phyloP scores from a whole-genome alignment of 139 green algal genomes.

The Chlorokybus atmophyticus region DNA sequence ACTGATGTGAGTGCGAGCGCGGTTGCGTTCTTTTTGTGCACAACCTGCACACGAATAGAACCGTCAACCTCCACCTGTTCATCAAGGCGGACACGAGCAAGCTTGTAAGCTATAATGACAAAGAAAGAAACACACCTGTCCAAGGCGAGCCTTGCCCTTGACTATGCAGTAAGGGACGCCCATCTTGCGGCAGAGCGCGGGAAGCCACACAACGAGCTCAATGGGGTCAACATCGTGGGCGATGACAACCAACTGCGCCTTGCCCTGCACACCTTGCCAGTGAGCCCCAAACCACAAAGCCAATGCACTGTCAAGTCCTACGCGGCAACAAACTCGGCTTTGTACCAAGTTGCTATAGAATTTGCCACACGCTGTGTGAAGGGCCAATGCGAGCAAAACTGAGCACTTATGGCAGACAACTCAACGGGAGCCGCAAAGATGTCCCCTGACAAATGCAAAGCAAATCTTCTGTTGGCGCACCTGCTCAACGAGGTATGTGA shows the following conservation, averaged over 20 bases:
- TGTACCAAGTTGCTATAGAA: too few relatives aligned
- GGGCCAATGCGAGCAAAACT: too few relatives aligned
- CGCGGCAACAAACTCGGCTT: too few relatives aligned
- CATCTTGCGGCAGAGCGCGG: constrained; percentile 97
- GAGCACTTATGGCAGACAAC: too few relatives aligned
- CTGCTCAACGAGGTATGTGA: constrained; percentile 89
- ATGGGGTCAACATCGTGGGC: constrained; percentile 98
- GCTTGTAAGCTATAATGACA: neutral
- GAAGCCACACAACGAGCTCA: constrained; percentile 97
- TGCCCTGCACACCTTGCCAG: constrained; percentile 46
- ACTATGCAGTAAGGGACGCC: constrained; percentile 97
- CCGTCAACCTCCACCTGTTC: neutral
- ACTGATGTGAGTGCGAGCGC: constrained; percentile 80
- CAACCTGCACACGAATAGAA: constrained; percentile 37
- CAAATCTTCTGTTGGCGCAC: neutral
- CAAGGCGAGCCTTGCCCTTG: constrained; percentile 66
- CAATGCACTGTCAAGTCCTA: too few relatives aligned
- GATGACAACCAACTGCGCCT: constrained; percentile 95
- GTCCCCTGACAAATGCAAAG: too few relatives aligned
- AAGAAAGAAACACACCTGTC: constrained; percentile 14
- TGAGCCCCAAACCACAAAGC: too few relatives aligned
- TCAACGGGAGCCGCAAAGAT: too few relatives aligned
- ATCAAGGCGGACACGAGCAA: neutral
- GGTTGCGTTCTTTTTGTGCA: constrained; percentile 98
- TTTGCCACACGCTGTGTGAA: too few relatives aligned